Percentiles rank a stretch among this genome's conserved stretches.
These are phyloP conservation scores for Seiridium cupressi DNA, from an alignment of 2,329 filamentous ascomycete genomes.

Conservation along the genomic window DNA sequence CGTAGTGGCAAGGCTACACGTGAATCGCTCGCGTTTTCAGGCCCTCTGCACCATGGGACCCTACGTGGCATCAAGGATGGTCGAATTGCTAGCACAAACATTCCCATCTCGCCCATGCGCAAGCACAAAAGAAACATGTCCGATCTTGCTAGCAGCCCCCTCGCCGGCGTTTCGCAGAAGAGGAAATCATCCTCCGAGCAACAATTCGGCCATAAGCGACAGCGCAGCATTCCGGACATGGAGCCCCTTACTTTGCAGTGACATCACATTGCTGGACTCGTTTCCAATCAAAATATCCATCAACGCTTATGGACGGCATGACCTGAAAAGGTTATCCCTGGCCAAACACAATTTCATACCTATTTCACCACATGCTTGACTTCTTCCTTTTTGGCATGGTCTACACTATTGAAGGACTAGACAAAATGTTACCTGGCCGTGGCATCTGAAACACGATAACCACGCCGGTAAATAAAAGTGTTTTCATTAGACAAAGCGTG, in stretches of 20 bases:
- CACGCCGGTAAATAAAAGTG: not conserved
- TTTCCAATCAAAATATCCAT: slow-evolving; percentile 12
- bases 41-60: slow-evolving; percentile 58
- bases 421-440: not conserved
- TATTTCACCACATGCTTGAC: slow-evolving; percentile 43
- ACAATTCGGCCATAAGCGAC: slow-evolving; percentile 48
- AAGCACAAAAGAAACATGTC: slow-evolving; percentile 49
- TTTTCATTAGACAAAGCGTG: not conserved
- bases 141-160: slow-evolving; percentile 47
- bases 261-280: not conserved
- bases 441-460: not conserved
- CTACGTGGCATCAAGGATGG: slow-evolving; percentile 64
- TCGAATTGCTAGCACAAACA: slow-evolving; percentile 62
- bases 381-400: slow-evolving; percentile 14
- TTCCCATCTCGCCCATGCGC: slow-evolving; percentile 66
- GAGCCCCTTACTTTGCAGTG: slow-evolving; percentile 22
- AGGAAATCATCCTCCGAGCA: slow-evolving; percentile 51
- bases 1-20: slow-evolving; percentile 59
- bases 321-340: slow-evolving; percentile 21
- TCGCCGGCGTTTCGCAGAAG: slow-evolving; percentile 49
- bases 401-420: not conserved
- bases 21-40: slow-evolving; percentile 61
- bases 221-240: slow-evolving; percentile 59
- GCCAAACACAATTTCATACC: slow-evolving; percentile 40
- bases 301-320: slow-evolving; percentile 29